A percentile compares a stretch with the other conserved stretches of the same genome.
Conservation (phyloP, 768 basidiomycete species). For the Leccinellum luteum region DNA sequence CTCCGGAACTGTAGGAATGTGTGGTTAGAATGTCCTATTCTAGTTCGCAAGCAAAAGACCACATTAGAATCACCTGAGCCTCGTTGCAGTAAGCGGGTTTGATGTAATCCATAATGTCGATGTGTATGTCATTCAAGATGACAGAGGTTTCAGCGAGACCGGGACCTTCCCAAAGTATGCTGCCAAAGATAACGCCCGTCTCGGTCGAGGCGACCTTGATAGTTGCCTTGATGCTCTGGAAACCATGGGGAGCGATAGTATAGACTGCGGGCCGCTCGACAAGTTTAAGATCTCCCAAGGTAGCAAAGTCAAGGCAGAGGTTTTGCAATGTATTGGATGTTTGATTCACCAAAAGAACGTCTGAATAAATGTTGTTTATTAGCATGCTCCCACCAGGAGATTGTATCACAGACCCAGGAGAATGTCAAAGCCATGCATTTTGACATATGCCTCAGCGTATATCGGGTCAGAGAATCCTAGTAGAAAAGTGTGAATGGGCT, state of each 20-base stretch:
- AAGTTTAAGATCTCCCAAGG: slow-evolving; percentile 93
- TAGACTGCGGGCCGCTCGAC: slow-evolving; percentile 94
- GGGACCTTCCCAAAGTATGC: slow-evolving; percentile 93
- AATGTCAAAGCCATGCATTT: slow-evolving; percentile 97
- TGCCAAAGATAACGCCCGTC: slow-evolving; percentile 97
- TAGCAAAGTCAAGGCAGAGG: slow-evolving; percentile 95
- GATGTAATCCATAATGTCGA: slow-evolving; percentile 72
- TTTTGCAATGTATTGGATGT: slow-evolving; percentile 93
- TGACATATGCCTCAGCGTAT: slow-evolving; percentile 96
- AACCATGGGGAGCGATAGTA: slow-evolving; percentile 92
- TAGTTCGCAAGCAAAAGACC: neutral
- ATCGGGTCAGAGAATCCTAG: slow-evolving; percentile 96
- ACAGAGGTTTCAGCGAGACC: slow-evolving; percentile 88
- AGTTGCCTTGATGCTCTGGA: slow-evolving; percentile 98
- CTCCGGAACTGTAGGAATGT: slow-evolving; percentile 68
- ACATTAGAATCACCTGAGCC: slow-evolving; percentile 59
- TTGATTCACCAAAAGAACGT: slow-evolving; percentile 96
- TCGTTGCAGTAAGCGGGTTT: slow-evolving; percentile 87
- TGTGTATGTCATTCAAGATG: slow-evolving; percentile 94
- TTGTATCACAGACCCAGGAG: slow-evolving; percentile 59
- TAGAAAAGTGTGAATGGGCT: neutral
- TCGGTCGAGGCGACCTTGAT: slow-evolving; percentile 98
- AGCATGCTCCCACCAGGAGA: neutral
- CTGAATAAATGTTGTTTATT: slow-evolving; percentile 35
- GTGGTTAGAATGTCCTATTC: slow-evolving; percentile 1